Base-by-base conservation (phyloP, 768 basidiomycete genomes). In the Paxillus rubicundulus region DNA sequence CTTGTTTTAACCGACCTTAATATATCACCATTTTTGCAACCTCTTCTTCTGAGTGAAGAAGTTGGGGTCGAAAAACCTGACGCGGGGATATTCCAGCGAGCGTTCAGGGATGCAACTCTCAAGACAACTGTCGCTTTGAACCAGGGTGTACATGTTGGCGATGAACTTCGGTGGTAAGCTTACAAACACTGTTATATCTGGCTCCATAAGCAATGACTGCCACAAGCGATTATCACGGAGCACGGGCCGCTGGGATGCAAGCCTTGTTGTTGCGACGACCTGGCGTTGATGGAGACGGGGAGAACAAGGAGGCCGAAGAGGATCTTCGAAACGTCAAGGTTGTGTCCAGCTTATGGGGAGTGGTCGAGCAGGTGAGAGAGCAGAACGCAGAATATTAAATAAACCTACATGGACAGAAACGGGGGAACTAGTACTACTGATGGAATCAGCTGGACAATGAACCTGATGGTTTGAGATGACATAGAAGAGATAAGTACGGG, bases 81-180 rank as follows among this genome's bases (percentile, higher is more conserved):
- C 1, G 58, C 60, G 14, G 72, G 78, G 45, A 82, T 92, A 40
- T 92, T 87, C 66, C 54, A 62, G 33, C 74, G 74, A 4, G 75
- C 77, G 5, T 61, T 73, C 33, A 68, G 44, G 17, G 43, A 45
- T n/a, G 53, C 32, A 9, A 17, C 52, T 9, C 20, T 49, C 4
- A 48, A 42, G 14, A 18, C 34, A 18, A 9, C 36, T 12, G 14
- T 30, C 4, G 44, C 34, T 37, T 28, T 49, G 6, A 47, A 61
- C 33, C 74, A 86, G 59, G 78, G 77, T 33, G 61, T 91, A 17
- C 89, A 92, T 57, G 78, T 92, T 37, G 90, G 90, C 1, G 89
- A 92, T 62, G 88, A 91, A 56, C 63, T 89, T 28, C 63, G 74
- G 45, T 77, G 79, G 89, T 89, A 58, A 56, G 79, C 56, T 39